These are phyloP conservation scores for Nepenthes gracilis DNA, from an alignment of 148 eudicot species.

Conservation along the genomic window DNA sequence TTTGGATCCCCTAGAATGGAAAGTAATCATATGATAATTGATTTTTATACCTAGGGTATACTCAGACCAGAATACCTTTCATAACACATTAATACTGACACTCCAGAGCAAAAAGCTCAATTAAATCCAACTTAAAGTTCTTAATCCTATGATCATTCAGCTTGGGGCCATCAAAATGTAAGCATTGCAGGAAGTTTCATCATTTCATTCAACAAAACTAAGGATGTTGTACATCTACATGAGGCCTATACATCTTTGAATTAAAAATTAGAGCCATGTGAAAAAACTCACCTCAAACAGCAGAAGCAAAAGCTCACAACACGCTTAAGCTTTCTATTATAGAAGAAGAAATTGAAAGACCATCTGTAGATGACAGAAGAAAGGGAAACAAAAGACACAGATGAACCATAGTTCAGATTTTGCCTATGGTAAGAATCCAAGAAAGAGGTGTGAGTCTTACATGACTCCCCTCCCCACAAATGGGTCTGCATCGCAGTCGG, in stretches of 20 bases:
- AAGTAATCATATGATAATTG: no score
- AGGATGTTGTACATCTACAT: not conserved
- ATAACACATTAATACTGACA: no score
- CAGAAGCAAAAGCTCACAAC: conserved; percentile 84
- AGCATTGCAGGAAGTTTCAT: no score
- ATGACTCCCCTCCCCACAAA: conserved; percentile 82
- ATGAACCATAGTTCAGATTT: not conserved
- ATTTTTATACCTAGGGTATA: no score
- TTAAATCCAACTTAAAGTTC: no score
- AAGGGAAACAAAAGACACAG: conserved; percentile 4
- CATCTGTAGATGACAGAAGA: conserved; percentile 41
- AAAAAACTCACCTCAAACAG: conserved; percentile 55
- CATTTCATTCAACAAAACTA: not conserved
- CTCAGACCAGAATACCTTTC: no score
- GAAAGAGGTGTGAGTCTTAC: conserved; percentile 27
- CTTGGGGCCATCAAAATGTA: no score
- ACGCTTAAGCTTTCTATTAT: conserved; percentile 81
- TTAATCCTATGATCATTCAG: no score
- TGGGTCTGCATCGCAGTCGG: conserved; percentile 78
- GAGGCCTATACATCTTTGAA: not conserved
- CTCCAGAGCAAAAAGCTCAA: no score
- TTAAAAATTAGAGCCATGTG: not conserved
- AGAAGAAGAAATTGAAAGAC: conserved; percentile 94
- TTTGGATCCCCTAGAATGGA: no score
- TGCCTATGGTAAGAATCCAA: not conserved